These are phyloP conservation scores for Apiospora arundinis DNA, from an alignment of 2,329 filamentous ascomycete species.

Conservation along the genomic window DNA sequence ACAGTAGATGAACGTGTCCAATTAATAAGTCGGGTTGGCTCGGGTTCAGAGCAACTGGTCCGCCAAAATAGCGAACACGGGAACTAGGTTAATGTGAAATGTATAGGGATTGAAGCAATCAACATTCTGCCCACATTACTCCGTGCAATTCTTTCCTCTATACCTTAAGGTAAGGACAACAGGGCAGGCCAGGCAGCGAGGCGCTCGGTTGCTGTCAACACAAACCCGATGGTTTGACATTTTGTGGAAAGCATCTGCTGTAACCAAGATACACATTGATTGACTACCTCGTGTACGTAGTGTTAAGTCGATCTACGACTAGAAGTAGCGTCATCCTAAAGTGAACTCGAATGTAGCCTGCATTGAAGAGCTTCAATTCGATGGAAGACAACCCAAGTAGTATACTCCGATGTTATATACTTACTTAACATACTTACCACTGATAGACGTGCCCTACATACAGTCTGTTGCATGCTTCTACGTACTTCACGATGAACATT, in stretches of 20 bases:
- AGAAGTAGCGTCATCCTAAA: neutral
- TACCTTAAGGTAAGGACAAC: too few relatives aligned
- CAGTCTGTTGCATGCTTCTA: neutral
- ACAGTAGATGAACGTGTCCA: neutral
- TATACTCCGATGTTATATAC: neutral
- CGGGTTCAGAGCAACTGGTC: neutral
- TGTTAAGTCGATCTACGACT: neutral
- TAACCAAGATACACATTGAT: neutral
- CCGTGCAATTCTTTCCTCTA: too few relatives aligned
- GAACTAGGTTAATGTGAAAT: neutral
- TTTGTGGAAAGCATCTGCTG: neutral
- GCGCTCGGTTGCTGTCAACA: neutral
- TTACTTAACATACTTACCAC: neutral
- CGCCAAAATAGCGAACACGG: neutral
- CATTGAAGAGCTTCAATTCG: constrained; percentile 1
- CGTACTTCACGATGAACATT: neutral
- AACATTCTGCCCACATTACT: neutral
- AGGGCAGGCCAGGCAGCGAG: too few relatives aligned
- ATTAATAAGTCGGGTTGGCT: neutral
- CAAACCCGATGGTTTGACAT: neutral
- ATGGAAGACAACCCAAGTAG: neutral
- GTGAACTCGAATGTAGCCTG: neutral
- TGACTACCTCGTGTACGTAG: too few relatives aligned
- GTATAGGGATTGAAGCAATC: neutral
- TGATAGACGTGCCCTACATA: neutral